Evolutionary conservation across 2,329 filamentous ascomycete species (phyloP), one percentile per base, ranked within the genome.

Genomic region (Fonsecaea erecta): DNA sequence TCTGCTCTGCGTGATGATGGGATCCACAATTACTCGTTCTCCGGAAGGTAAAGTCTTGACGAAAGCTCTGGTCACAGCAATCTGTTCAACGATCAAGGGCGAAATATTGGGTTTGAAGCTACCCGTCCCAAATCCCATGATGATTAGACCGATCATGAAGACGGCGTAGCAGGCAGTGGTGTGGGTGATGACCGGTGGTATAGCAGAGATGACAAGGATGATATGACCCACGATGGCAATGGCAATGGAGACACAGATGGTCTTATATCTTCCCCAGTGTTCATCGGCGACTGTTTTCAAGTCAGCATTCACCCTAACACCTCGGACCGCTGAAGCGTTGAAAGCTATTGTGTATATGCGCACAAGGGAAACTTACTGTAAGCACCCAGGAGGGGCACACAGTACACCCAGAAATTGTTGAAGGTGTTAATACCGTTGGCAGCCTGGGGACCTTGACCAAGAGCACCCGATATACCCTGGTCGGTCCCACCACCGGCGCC

Each of bases 51-150:
- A 78, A 1, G 81, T 83, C 71, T 85, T 65, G 71, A 35, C 12
- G 21, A 70, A 87, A 83, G 67, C 81, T 83, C 6, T 80, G 82
- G 65, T 87, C 84, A 43, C 80, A 81, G 75, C 88, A 87, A 65
- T 55, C 37, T 70, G 68, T 21, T 70, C 68, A 14, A 61, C 51
- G 46, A 70, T 35, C n/a, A 67, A 56, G 8, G 69, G 69, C 21
- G 65, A 57, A 24, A 71, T 66, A 73, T 93, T 93, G 68, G 88
- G 85, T 81, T 93, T 93, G 85, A 93, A 92, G 73, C 90, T 89
- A 67, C 90, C 90, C 0, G 89, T 91, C 52, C 90, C 90, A 34
- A 91, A 76, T 24, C 89, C 89, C 74, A 92, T 85, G 72, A 92
- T 83, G 48, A 90, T 76, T 68, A 90, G 81, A 30, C 86, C 85